Conservation (phyloP, 768 basidiomycete species). For the Termitomyces sp. region DNA sequence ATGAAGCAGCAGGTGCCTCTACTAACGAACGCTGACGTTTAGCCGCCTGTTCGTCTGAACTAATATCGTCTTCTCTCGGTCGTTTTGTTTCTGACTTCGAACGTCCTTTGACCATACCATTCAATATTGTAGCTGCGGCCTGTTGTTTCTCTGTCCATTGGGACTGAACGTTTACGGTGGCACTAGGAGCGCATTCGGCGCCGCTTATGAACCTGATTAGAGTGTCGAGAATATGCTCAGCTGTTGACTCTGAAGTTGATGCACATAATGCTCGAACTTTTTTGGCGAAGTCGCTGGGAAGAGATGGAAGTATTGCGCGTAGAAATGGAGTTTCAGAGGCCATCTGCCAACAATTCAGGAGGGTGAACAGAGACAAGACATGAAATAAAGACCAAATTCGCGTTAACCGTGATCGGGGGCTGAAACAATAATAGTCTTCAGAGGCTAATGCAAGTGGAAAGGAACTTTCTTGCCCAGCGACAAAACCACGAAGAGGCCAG, state of each 20-base stretch:
- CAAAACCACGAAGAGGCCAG: background rate
- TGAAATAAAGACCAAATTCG: conserved; percentile 10
- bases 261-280: conserved; percentile 30
- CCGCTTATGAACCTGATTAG: conserved; percentile 42
- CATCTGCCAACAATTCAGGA: conserved; percentile 18
- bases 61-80: conserved; percentile 29
- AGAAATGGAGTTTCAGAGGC: conserved; percentile 28
- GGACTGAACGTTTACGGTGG: conserved; percentile 24
- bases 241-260: conserved; percentile 25
- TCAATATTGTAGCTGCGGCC: conserved; percentile 25
- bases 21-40: conserved; percentile 33
- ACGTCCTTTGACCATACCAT: conserved; percentile 22
- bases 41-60: conserved; percentile 17
- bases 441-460: background rate
- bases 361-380: background rate
- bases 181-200: conserved; percentile 31
- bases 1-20: conserved; percentile 13
- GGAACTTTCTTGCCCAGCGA: background rate
- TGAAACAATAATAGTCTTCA: too few relatives aligned
- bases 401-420: background rate
- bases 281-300: conserved; percentile 32
- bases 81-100: conserved; percentile 29
- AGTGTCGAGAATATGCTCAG: conserved; percentile 35
- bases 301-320: conserved; percentile 29
- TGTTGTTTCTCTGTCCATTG: conserved; percentile 39